Evolutionary conservation across 192 early-diverging fungal genomes (phyloP).

Genomic region (Cetraspora pellucida): DNA sequence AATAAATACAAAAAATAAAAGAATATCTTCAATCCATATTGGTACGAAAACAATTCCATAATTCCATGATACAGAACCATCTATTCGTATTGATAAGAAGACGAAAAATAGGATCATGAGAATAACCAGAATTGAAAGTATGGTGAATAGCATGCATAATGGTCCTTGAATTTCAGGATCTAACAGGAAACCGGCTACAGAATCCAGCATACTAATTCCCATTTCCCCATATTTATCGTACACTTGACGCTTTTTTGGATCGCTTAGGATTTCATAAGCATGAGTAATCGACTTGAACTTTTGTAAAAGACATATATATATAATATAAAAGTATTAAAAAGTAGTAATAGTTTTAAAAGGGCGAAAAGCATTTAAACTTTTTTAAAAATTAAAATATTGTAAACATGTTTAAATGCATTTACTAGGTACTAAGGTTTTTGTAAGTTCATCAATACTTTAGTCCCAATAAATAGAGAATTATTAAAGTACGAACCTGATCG

Average conservation of each 20-base stretch:
- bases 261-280: slow-evolving; percentile 81
- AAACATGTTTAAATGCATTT: neutral
- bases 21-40: slow-evolving; percentile 72
- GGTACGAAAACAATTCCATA: slow-evolving; percentile 81
- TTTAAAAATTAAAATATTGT: neutral
- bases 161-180: slow-evolving; percentile 67
- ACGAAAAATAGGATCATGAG: slow-evolving; percentile 83
- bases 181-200: slow-evolving; percentile 65
- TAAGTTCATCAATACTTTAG: neutral
- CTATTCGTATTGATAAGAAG: slow-evolving; percentile 76
- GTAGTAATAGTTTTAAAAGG: too few relatives aligned
- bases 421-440: too few relatives aligned
- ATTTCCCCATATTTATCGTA: slow-evolving; percentile 90
- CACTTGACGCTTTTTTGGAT: slow-evolving; percentile 80
- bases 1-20: slow-evolving; percentile 45
- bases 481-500: slow-evolving; percentile 40
- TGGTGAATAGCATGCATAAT: slow-evolving; percentile 61
- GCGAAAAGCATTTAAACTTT: too few relatives aligned
- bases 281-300: slow-evolving; percentile 84
- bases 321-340: neutral
- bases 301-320: neutral
- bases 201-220: slow-evolving; percentile 75
- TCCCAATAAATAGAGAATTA: neutral
- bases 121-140: slow-evolving; percentile 52
- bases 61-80: slow-evolving; percentile 68